These are phyloP conservation scores for Porcisia hertigi DNA, from an alignment of 208 protist genomes.

Conservation along the genomic window DNA sequence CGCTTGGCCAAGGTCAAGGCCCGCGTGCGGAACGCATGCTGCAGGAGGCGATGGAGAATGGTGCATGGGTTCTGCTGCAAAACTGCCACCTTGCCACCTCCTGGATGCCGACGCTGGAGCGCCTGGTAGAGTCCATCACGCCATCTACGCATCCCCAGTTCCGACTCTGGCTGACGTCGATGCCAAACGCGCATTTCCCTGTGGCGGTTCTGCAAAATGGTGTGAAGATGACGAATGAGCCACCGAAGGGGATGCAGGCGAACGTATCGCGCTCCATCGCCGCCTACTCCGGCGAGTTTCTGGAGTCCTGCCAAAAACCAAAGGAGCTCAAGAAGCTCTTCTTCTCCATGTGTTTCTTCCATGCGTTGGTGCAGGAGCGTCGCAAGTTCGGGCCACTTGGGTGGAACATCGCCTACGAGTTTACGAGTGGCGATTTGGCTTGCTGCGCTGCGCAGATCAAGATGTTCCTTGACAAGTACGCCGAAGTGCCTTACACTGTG, in stretches of 20 bases:
- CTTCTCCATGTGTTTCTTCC: slow-evolving; percentile 98
- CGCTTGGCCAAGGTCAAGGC: slow-evolving; percentile 98
- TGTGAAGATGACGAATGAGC: slow-evolving; percentile 99
- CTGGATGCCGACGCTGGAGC: slow-evolving; percentile 98
- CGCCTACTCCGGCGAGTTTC: slow-evolving; percentile 83
- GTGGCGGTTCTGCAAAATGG: slow-evolving; percentile 98
- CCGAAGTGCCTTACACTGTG: slow-evolving; percentile 96
- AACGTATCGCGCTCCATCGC: slow-evolving; percentile 94
- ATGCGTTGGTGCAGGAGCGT: slow-evolving; percentile 97
- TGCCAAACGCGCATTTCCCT: slow-evolving; percentile 97
- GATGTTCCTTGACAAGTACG: slow-evolving; percentile 97
- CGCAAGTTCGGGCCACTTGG: slow-evolving; percentile 98
- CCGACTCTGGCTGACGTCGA: slow-evolving; percentile 98
- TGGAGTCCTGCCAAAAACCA: slow-evolving; percentile 89
- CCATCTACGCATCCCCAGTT: slow-evolving; percentile 94
- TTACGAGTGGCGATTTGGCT: slow-evolving; percentile 95
- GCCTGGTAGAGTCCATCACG: slow-evolving; percentile 92
- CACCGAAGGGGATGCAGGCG: slow-evolving; percentile 97
- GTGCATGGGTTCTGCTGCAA: slow-evolving; percentile 97
- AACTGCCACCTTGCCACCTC: slow-evolving; percentile 98
- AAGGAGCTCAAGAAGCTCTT: slow-evolving; percentile 95
- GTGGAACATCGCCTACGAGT: slow-evolving; percentile 99
- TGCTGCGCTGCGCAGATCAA: slow-evolving; percentile 93
- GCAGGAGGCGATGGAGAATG: slow-evolving; percentile 93
- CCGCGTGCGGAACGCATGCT: slow-evolving; percentile 95